These are phyloP conservation scores for Elsinoe fawcettii DNA, from an alignment of 2,329 filamentous ascomycete genomes.

Conservation along the genomic window DNA sequence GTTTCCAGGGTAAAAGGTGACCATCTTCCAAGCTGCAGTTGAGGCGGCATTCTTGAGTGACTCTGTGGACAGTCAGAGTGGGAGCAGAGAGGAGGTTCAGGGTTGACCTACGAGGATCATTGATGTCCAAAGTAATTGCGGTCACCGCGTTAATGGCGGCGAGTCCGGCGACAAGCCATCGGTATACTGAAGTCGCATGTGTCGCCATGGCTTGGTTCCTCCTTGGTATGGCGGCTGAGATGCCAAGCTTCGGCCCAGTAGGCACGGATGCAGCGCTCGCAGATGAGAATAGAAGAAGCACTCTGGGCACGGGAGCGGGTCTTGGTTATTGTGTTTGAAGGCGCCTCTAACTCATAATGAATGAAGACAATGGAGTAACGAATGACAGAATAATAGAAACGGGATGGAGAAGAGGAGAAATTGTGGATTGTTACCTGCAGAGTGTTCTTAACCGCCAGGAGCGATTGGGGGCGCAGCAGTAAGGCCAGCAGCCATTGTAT, in stretches of 20 bases:
- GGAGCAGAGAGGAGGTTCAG: background rate
- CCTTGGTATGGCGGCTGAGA: background rate
- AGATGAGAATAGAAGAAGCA: background rate
- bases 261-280: background rate
- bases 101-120: background rate
- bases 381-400: background rate
- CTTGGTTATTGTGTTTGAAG: background rate
- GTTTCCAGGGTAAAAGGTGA: slow-evolving; percentile 31
- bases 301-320: background rate
- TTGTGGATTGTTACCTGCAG: background rate
- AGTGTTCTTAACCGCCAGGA: background rate
- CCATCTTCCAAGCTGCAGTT: slow-evolving; percentile 27
- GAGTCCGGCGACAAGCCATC: background rate
- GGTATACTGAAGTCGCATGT: background rate
- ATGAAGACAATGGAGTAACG: background rate
- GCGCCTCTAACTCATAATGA: background rate
- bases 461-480: background rate
- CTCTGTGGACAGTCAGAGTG: slow-evolving; percentile 16
- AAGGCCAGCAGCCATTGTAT: background rate
- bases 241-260: background rate
- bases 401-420: background rate
- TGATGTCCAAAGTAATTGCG: background rate
- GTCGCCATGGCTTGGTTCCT: background rate
- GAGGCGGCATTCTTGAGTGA: slow-evolving; percentile 30
- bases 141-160: background rate